Evolutionary conservation across 2,329 filamentous ascomycete genomes (phyloP), one percentile per base, ranked within the genome.

Genomic region (Monosporascus ibericus): DNA sequence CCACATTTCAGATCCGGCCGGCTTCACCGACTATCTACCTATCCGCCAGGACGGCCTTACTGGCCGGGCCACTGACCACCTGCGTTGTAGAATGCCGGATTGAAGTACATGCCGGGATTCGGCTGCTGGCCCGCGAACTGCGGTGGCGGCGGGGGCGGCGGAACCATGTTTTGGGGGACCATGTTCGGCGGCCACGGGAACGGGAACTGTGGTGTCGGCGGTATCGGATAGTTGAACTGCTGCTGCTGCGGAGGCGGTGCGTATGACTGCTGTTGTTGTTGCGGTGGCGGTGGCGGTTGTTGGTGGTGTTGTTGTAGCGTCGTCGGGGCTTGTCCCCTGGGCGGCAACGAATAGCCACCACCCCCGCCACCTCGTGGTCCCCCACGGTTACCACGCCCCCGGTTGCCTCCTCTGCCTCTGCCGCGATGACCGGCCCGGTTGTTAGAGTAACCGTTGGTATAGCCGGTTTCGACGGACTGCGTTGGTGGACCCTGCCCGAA

Each of bases 401-500:
- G 66, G 15, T 70, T 65, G 24, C 74, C 74, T 54, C 75, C 70
- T 40, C 79, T 65, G 25, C 74, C 74, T 53, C 75, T 70, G 40
- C 79, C 79, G 58, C 78, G 70, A 49, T 66, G 69, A 44, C 75
- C 72, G n/a, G 74, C 71, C 30, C 76, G 71, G 48, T 56, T 52
- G 34, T 52, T 51, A 17, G 60, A 30, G 62, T 63, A 62, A 52
- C 54, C 63, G 58, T 37, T 71, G 55, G 65, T 76, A 65, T 68
- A 75, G 62, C 66, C 66, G 67, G 61, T 75, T 64, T 63, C 68
- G 42, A 46, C 42, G 58, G 55, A 61, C 47, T 54, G 54, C 63
- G 66, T 77, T 67, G 61, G 77, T 69, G 58, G 65, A 0, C 72
- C 75, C 53, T 72, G 72, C 6, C 77, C 80, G 54, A 86, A 83